Conservation (phyloP, 106 monocot species). For the Dendrobium huoshanense region DNA sequence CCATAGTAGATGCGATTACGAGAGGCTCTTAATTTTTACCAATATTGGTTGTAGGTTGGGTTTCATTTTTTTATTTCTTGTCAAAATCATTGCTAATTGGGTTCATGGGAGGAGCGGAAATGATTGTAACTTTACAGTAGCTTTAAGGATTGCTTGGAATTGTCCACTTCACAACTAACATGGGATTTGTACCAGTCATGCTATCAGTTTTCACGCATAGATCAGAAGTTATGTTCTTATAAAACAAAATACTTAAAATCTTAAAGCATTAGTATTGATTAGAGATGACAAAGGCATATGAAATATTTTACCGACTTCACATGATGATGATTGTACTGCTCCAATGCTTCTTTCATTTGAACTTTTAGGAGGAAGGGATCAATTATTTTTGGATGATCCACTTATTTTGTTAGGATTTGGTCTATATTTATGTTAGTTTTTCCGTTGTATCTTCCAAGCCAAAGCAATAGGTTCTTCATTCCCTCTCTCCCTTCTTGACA, state of each 20-base stretch:
- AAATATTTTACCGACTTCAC: too few relatives aligned
- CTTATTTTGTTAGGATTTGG: too few relatives aligned
- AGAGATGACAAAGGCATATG: neutral
- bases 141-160: slow-evolving; percentile 77
- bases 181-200: slow-evolving; percentile 72
- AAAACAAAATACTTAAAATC: neutral
- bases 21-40: neutral
- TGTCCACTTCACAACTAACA: slow-evolving; percentile 69
- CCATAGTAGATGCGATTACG: neutral
- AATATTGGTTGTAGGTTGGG: slow-evolving; percentile 41
- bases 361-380: too few relatives aligned
- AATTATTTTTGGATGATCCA: too few relatives aligned
- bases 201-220: slow-evolving; percentile 52
- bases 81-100: slow-evolving; percentile 72
- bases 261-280: neutral
- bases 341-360: too few relatives aligned
- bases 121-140: slow-evolving; percentile 82
- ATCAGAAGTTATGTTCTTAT: neutral
- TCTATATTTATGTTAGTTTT: too few relatives aligned
- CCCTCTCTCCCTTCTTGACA: too few relatives aligned
- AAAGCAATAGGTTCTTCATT: too few relatives aligned
- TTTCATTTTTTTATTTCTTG: slow-evolving; percentile 75
- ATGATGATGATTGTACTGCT: too few relatives aligned
- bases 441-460: too few relatives aligned
- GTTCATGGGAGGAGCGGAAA: slow-evolving; percentile 83